Conservation (phyloP, 1,284 basidiomycete genomes). For the Uromyces viciae-fabae region DNA sequence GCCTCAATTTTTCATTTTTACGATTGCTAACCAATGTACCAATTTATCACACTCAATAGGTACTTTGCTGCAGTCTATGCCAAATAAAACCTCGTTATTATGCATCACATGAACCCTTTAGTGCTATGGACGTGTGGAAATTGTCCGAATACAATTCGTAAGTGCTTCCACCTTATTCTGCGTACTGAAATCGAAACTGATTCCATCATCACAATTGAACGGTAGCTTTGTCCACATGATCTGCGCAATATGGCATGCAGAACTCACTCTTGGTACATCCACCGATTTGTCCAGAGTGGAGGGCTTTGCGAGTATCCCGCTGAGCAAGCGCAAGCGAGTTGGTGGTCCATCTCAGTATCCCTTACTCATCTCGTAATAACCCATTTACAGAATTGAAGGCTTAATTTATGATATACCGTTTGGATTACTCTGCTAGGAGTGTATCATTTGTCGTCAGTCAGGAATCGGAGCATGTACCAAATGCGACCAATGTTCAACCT, state of each 20-base stretch:
- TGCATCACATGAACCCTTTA: slow-evolving; percentile 9
- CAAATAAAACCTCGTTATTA: slow-evolving; percentile 10
- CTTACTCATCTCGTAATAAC: no score
- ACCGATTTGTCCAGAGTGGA: slow-evolving; percentile 29
- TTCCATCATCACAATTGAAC: background rate
- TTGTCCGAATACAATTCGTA: slow-evolving; percentile 42
- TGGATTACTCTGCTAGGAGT: slow-evolving; percentile 17
- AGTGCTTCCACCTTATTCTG: background rate
- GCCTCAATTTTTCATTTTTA: background rate
- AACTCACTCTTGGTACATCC: slow-evolving; percentile 32
- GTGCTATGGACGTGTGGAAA: slow-evolving; percentile 44
- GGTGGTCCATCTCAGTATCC: background rate
- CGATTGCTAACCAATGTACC: background rate
- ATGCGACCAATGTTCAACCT: slow-evolving; percentile 38
- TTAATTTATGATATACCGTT: background rate
- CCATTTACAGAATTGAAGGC: no score
- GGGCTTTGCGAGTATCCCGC: slow-evolving; percentile 39
- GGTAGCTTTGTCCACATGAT: slow-evolving; percentile 38
- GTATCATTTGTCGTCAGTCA: slow-evolving; percentile 21
- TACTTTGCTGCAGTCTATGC: slow-evolving; percentile 41
- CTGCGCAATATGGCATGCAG: slow-evolving; percentile 43
- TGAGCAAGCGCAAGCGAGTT: slow-evolving; percentile 31
- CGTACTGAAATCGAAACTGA: background rate
- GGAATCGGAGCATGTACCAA: slow-evolving; percentile 35
- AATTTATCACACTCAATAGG: no score